These are phyloP conservation scores for Coemansia sp. DNA, from an alignment of 192 early-diverging fungal species.

Conservation along the genomic window DNA sequence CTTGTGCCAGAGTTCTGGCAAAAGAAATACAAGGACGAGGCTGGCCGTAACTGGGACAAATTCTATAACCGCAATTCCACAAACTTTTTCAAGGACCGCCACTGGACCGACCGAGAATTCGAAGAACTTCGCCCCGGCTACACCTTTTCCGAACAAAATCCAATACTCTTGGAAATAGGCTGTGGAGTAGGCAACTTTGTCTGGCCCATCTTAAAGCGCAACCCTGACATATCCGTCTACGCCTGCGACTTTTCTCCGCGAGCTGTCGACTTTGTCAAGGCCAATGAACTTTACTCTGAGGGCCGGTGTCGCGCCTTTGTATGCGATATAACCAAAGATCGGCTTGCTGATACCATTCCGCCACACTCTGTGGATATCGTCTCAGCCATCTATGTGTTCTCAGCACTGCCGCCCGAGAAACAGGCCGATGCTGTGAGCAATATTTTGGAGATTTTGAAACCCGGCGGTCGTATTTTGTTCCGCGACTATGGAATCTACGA, in stretches of 20 bases:
- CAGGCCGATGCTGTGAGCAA: conserved; percentile 84
- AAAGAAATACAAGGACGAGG: conserved; percentile 79
- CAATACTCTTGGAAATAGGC: conserved; percentile 85
- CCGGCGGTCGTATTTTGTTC: conserved; percentile 89
- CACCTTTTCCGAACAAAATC: conserved; percentile 33
- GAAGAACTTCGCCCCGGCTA: conserved; percentile 70
- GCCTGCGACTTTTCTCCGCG: conserved; percentile 91
- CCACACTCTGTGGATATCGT: conserved; percentile 87
- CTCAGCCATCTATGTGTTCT: conserved; percentile 95
- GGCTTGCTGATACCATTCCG: conserved; percentile 72
- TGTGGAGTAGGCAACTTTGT: conserved; percentile 98
- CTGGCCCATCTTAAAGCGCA: conserved; percentile 88
- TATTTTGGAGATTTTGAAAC: conserved; percentile 81
- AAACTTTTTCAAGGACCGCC: conserved; percentile 95
- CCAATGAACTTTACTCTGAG: conserved; percentile 72
- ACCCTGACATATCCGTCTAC: conserved; percentile 85
- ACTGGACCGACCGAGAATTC: conserved; percentile 96
- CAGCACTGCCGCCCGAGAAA: conserved; percentile 85
- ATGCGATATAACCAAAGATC: conserved; percentile 85
- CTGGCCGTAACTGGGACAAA: conserved; percentile 79
- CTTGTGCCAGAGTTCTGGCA: conserved; percentile 75
- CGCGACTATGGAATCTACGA: conserved; percentile 99
- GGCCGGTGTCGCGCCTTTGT: conserved; percentile 86
- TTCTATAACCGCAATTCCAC: conserved; percentile 86
- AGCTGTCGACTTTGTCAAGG: conserved; percentile 93